Conservation (phyloP, 2,329 filamentous ascomycete genomes). For the Fusarium bactridioides region DNA sequence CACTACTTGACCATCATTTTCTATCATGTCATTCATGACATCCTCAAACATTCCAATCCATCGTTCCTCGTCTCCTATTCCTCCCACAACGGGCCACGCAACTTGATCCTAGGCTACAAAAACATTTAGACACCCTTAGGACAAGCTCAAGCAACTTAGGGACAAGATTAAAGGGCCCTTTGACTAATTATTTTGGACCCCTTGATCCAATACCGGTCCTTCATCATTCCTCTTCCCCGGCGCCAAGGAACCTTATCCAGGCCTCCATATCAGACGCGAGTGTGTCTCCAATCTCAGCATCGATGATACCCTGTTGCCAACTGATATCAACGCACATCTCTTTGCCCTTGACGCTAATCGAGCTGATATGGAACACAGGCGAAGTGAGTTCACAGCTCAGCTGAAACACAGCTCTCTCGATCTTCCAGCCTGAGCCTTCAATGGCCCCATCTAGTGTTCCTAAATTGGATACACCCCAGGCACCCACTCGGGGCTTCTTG, state of each 20-base stretch:
- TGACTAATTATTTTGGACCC: neutral
- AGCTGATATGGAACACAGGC: constrained; percentile 34
- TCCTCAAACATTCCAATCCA: neutral
- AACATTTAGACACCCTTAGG: neutral
- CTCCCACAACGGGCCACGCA: neutral
- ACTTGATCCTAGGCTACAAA: neutral
- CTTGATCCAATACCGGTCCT: neutral
- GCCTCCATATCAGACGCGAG: constrained; percentile 32
- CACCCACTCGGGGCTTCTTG: constrained; percentile 34
- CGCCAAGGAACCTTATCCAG: constrained; percentile 33
- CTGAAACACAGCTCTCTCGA: constrained; percentile 33
- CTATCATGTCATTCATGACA: neutral
- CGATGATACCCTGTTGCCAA: constrained; percentile 36
- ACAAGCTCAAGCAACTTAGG: neutral
- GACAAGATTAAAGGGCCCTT: neutral
- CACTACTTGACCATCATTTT: neutral
- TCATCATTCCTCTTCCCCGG: constrained; percentile 11
- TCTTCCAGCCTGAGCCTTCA: constrained; percentile 28
- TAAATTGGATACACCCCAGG: constrained; percentile 41
- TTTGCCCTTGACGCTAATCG: constrained; percentile 32
- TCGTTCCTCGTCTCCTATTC: neutral
- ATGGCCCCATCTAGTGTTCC: constrained; percentile 36
- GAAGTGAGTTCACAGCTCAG: constrained; percentile 33
- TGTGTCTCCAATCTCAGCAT: constrained; percentile 27
- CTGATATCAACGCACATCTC: constrained; percentile 37